A percentile compares a stretch with the other conserved stretches of the same genome.
These are phyloP conservation scores for Bacidia gigantensis DNA, from an alignment of 495 filamentous ascomycete genomes.

Conservation along the genomic window DNA sequence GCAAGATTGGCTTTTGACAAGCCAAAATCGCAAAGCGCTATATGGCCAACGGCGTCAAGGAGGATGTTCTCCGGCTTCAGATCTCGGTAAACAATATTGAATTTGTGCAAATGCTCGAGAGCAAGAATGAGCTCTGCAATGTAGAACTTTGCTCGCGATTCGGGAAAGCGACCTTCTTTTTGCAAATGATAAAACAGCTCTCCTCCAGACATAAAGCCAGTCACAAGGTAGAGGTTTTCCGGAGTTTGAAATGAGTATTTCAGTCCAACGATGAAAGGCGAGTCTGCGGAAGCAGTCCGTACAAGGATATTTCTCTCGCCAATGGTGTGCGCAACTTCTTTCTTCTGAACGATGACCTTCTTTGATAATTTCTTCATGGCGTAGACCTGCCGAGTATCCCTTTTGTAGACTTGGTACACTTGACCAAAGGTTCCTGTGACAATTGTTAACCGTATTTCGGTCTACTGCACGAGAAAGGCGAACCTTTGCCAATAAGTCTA, in stretches of 20 bases:
- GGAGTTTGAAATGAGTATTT: slow-evolving; percentile 99
- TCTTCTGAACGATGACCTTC: slow-evolving; percentile 99
- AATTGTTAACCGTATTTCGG: slow-evolving; percentile 4
- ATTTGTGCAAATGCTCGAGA: slow-evolving; percentile 85
- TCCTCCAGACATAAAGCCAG: slow-evolving; percentile 99
- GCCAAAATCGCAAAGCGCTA: slow-evolving; percentile 79
- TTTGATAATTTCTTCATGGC: slow-evolving; percentile 99
- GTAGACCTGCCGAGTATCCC: slow-evolving; percentile 89
- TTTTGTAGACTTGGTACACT: slow-evolving; percentile 98
- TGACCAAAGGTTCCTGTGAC: slow-evolving; percentile 79
- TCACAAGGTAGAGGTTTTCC: slow-evolving; percentile 91
- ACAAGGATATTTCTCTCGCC: slow-evolving; percentile 96
- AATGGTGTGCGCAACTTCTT: slow-evolving; percentile 92
- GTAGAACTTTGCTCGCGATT: slow-evolving; percentile 94
- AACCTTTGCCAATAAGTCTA: slow-evolving; percentile 88
- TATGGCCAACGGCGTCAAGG: slow-evolving; percentile 72
- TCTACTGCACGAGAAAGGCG: neutral
- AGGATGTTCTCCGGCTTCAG: slow-evolving; percentile 79
- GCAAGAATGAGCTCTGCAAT: slow-evolving; percentile 95
- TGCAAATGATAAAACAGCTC: slow-evolving; percentile 98
- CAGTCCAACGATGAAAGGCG: slow-evolving; percentile 92
- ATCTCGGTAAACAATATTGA: slow-evolving; percentile 95
- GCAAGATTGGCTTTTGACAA: slow-evolving; percentile 94
- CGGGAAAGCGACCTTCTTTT: slow-evolving; percentile 90
- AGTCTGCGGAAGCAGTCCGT: slow-evolving; percentile 86